A percentile compares a stretch with the other conserved stretches of the same genome.
Evolutionary conservation across 192 early-diverging fungal species (phyloP).

Genomic region (Coemansia sp.): DNA sequence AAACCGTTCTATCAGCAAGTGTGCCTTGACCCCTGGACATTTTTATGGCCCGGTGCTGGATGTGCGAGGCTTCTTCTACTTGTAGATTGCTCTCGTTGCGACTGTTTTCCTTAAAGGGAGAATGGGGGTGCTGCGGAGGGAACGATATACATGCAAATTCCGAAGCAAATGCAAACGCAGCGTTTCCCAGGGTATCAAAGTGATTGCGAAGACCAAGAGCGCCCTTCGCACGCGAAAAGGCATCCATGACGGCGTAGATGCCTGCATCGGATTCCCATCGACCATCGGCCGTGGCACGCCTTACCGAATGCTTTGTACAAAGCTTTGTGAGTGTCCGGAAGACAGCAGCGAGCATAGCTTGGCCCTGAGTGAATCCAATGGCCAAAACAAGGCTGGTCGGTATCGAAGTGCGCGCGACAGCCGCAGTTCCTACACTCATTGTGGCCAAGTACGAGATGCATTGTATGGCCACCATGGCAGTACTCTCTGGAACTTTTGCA

Average conservation of each 20-base stretch:
- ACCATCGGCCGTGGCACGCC: slow-evolving; percentile 19
- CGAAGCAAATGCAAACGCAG: slow-evolving; percentile 19
- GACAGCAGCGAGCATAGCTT: slow-evolving; percentile 5
- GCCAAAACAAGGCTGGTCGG: slow-evolving; percentile 32
- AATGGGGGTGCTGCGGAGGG: not conserved
- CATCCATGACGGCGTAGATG: slow-evolving; percentile 30
- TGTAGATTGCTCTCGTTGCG: not conserved
- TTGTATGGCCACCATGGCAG: slow-evolving; percentile 27
- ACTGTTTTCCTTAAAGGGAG: slow-evolving; percentile 6
- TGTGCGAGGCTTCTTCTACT: not conserved
- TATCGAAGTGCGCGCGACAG: slow-evolving; percentile 39
- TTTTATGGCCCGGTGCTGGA: not conserved
- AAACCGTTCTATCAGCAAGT: slow-evolving; percentile 16
- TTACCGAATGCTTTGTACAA: slow-evolving; percentile 47
- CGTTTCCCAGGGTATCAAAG: slow-evolving; percentile 46
- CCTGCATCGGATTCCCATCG: slow-evolving; percentile 38
- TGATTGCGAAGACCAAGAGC: slow-evolving; percentile 40
- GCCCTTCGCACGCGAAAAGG: slow-evolving; percentile 28
- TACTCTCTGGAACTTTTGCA: slow-evolving; percentile 14
- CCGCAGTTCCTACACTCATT: slow-evolving; percentile 28
- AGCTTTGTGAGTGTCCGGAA: slow-evolving; percentile 39
- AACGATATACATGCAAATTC: slow-evolving; percentile 3
- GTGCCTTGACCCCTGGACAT: not conserved
- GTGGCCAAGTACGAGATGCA: slow-evolving; percentile 37
- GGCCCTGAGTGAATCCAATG: slow-evolving; percentile 19